Conservation (phyloP, 148 eudicot genomes). For the Camellia granthamiana region DNA sequence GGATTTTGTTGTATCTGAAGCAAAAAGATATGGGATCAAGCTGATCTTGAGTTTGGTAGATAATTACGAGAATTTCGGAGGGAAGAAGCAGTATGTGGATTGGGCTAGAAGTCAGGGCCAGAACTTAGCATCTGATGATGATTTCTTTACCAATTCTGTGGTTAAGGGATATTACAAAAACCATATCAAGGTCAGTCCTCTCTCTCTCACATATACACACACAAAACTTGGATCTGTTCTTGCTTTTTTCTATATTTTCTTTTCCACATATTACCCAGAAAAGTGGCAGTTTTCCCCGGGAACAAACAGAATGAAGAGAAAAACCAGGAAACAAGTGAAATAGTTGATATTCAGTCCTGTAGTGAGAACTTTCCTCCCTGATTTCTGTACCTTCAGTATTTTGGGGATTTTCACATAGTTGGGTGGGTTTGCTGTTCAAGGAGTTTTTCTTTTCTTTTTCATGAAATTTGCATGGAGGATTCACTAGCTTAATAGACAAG, state of each 20-base stretch:
- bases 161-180: slow-evolving; percentile 59
- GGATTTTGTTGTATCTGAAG: slow-evolving; percentile 70
- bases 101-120: slow-evolving; percentile 68
- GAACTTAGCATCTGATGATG: slow-evolving; percentile 51
- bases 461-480: too few species aligned
- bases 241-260: background rate
- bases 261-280: background rate
- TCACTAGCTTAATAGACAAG: too few species aligned
- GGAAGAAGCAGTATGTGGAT: slow-evolving; percentile 59
- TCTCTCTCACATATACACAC: background rate
- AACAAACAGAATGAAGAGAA: too few species aligned
- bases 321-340: background rate
- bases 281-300: background rate
- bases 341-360: background rate
- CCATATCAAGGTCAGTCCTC: slow-evolving; percentile 48
- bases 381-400: background rate
- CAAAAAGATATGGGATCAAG: slow-evolving; percentile 55
- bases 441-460: too few species aligned
- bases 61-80: slow-evolving; percentile 56
- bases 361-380: background rate
- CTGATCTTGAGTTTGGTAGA: slow-evolving; percentile 55
- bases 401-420: too few species aligned
- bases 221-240: background rate
- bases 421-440: too few species aligned
- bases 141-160: slow-evolving; percentile 52